Evolutionary conservation across 352 stramenopile genomes (phyloP), one percentile per base, ranked within the genome.

Genomic region (Thraustotheca clavata): DNA sequence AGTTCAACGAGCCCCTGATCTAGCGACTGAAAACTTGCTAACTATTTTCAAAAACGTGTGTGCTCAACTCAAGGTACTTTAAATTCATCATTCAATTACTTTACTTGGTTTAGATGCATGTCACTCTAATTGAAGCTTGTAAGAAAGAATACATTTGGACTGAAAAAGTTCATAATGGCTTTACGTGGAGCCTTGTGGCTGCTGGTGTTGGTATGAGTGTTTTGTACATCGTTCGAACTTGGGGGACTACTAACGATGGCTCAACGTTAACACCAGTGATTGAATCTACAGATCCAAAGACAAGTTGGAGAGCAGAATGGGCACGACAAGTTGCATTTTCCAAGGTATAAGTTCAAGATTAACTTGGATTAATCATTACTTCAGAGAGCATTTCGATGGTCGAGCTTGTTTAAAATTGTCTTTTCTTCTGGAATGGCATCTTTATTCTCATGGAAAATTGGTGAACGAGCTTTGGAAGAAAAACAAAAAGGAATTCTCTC

Each of bases 31-130:
- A 43, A 92, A 92, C 49, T 67, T 92, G 4, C 69, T 94, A 43
- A 92, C 87, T 57, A 55, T 90, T 39, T 75, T 94, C 55, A 91
- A 89, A 68, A 71, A 72, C n/a, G 89, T 84, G n/a, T 76, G 74
- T 8, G 78, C 81, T 24, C 77, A 80, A 0, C 71, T 94, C 29
- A 91, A 94, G 59, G 66, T 71, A 33, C 31, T 59, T 2, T 41
- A 29, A 26, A 5, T 36, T 29, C 2, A 4, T 14, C 18, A 20
- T 18, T 20, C 27, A 7, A 26, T 34, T 16, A 4, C 11, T 29
- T 49, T 1, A 20, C 26, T 12, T 29, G 2, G 22, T 5, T 8
- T 55, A 69, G 68, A 91, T 94, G 85, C 85, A 94, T 66, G 73
- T 84, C 50, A 91, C 73, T 50, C 68, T 94, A 11, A 68, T 94